phyloP scores from a whole-genome alignment of 2,329 filamentous ascomycete genomes.

The Ophiocordyceps camponoti-saundersi region DNA sequence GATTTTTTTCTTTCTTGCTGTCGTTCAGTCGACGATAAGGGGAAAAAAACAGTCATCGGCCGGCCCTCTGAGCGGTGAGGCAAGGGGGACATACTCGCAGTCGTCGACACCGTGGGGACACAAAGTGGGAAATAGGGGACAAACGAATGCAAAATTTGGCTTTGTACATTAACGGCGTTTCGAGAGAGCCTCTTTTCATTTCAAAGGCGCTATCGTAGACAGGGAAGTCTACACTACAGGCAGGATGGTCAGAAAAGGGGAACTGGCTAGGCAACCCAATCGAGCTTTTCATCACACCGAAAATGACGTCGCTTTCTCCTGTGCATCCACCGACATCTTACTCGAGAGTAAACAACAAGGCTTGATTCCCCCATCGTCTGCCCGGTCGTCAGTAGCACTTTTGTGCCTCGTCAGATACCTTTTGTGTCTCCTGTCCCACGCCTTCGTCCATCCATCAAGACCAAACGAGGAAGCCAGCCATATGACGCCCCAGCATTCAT shows the following conservation, averaged over 20 bases:
- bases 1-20: not conserved
- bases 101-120: not conserved
- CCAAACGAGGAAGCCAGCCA: slow-evolving; percentile 28
- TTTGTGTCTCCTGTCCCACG: slow-evolving; percentile 9
- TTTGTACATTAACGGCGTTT: not conserved
- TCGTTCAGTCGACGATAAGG: not conserved
- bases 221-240: not conserved
- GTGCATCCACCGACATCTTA: too few species aligned
- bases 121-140: not conserved
- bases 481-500: slow-evolving; percentile 28
- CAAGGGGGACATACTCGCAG: not conserved
- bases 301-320: not conserved
- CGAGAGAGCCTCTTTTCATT: not conserved
- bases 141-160: not conserved
- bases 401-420: slow-evolving; percentile 10
- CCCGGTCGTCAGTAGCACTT: not conserved
- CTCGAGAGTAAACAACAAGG: not conserved
- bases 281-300: not conserved
- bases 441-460: slow-evolving; percentile 23
- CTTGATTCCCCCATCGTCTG: not conserved
- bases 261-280: not conserved
- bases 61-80: not conserved
- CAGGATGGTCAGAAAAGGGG: not conserved
- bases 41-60: not conserved
- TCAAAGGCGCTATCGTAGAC: not conserved